Evolutionary conservation across 2,329 filamentous ascomycete species (phyloP), one percentile per base, ranked within the genome.

Genomic region (Ceratocystis harringtonii): DNA sequence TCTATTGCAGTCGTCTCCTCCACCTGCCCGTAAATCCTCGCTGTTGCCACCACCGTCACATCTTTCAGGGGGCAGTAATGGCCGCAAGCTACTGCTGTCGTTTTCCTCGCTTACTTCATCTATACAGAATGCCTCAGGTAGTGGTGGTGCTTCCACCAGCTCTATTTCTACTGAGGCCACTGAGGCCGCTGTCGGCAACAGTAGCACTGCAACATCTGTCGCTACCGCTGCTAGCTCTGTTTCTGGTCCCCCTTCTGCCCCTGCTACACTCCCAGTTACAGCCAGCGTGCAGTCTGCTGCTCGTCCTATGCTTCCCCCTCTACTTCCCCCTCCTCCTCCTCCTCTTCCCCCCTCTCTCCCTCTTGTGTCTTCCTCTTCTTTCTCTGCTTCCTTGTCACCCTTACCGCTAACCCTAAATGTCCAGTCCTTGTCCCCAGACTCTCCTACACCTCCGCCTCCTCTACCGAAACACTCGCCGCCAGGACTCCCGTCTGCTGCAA

Each of bases 401-500:
- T 36, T 36, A 58, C 5, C 55, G 12, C 3, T 58, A 58, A 36
- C 55, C 55, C 55, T 58, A 58, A 52, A 52, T 2, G 2, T 28
- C 3, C 48, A 52, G 48, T 6, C 55, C 7, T n/a, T 58, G 25
- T 58, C 25, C 25, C 55, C 55, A 58, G 55, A 58, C 55, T 58
- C 55, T n/a, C 25, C 55, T 10, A 32, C 7, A 4, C 55, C 55
- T 58, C 55, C 55, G 17, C 55, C 55, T n/a, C 55, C 55, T 58
- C 55, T 58, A n/a, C 55, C 55, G 15, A 58, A 58, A 58, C 55
- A 58, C 32, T 58, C 55, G 17, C 55, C 55, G 3, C 55, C 55
- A 58, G 55, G 28, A n/a, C 32, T 58, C 6, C 55, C 55, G 5
- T 36, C 22, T 15, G 10, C 55, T 10, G 28, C 55, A n/a, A 28